Conservation (phyloP, 2,329 filamentous ascomycete genomes). For the Curvularia lunata region DNA sequence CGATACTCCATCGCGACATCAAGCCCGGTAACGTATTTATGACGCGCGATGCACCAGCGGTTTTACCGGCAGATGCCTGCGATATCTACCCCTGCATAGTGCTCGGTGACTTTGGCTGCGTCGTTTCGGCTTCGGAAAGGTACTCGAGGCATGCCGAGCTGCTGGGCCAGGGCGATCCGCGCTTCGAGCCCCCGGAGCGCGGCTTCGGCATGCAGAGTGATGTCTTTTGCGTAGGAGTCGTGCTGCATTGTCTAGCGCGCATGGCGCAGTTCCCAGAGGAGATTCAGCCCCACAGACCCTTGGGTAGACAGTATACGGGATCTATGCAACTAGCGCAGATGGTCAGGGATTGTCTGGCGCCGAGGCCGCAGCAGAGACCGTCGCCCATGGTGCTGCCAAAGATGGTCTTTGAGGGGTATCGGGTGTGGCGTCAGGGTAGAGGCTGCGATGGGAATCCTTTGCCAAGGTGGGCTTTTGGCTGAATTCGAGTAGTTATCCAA, state of each 20-base stretch:
- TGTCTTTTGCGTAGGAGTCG: slow-evolving; percentile 6
- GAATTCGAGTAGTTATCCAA: background rate
- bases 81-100: slow-evolving; percentile 13
- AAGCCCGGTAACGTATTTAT: slow-evolving; percentile 28
- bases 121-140: background rate
- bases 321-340: background rate
- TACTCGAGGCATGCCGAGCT: background rate
- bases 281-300: background rate
- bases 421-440: background rate
- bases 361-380: background rate
- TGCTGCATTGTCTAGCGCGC: slow-evolving; percentile 8
- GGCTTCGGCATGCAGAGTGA: background rate
- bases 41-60: background rate
- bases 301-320: background rate
- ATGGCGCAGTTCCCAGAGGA: slow-evolving; percentile 2
- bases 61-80: background rate
- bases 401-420: slow-evolving; percentile 5
- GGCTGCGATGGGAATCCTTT: background rate
- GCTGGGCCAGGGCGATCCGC: background rate
- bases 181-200: slow-evolving; percentile 5
- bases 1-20: slow-evolving; percentile 25
- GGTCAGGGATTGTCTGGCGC: background rate
- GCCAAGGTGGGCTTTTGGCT: slow-evolving; percentile 9
- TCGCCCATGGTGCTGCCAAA: background rate
- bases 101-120: slow-evolving; percentile 24